Conservation (phyloP, 495 filamentous ascomycete genomes). For the Copromyces sp. region DNA sequence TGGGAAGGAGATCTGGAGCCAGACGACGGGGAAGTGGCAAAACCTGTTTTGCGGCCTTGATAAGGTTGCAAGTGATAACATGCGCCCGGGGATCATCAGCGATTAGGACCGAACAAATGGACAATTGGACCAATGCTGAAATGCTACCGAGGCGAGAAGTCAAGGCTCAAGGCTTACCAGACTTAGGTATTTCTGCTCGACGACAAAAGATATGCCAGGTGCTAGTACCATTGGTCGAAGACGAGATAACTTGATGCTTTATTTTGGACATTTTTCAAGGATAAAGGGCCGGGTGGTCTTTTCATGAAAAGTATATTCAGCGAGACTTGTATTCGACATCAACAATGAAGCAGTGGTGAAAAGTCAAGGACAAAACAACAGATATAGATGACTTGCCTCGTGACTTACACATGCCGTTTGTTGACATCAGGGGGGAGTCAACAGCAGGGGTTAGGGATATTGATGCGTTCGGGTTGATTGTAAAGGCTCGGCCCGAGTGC, state of each 20-base stretch:
- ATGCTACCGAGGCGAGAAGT: conserved; percentile 18
- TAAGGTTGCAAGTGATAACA: conserved; percentile 18
- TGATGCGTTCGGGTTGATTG: neutral
- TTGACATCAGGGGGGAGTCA: neutral
- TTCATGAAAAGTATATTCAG: no score
- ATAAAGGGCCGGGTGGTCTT: no score
- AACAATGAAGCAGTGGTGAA: neutral
- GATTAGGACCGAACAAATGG: conserved; percentile 2
- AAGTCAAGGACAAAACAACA: neutral
- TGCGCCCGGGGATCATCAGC: no score
- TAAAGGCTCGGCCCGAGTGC: neutral
- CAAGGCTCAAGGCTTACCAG: conserved; percentile 9
- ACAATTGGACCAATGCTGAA: conserved; percentile 23
- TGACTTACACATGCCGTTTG: neutral
- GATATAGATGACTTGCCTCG: neutral
- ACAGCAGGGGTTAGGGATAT: neutral
- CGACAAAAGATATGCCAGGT: no score
- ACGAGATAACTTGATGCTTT: no score
- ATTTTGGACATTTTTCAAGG: no score
- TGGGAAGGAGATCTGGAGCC: conserved; percentile 42
- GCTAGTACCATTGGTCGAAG: no score
- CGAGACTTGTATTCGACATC: neutral
- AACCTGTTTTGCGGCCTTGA: conserved; percentile 18
- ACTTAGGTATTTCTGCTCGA: no score
- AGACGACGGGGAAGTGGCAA: conserved; percentile 11